Evolutionary conservation across 2,329 filamentous ascomycete genomes (phyloP).

Genomic region (Paraphaeosphaeria minitans): DNA sequence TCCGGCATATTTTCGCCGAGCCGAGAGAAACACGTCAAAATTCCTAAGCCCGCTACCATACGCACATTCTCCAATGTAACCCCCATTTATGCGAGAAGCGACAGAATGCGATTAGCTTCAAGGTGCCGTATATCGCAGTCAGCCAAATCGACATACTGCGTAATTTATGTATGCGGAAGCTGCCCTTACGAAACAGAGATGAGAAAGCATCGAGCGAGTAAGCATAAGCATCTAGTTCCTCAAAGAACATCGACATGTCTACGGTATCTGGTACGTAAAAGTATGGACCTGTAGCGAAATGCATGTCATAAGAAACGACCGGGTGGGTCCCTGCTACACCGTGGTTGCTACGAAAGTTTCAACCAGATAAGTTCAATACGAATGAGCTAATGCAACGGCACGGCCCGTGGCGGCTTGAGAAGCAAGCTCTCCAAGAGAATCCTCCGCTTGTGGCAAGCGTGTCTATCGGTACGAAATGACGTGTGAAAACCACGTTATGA

Average conservation of each 20-base stretch:
- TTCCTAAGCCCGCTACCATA: not conserved
- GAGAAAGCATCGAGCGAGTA: no score
- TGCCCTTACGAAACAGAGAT: no score
- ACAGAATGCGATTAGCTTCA: no score
- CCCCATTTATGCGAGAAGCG: no score
- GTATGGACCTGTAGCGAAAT: no score
- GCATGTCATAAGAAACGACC: not conserved
- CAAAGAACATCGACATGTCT: no score
- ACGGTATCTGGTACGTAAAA: no score
- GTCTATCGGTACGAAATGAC: slow-evolving; percentile 4
- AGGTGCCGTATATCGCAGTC: no score
- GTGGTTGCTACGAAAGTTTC: not conserved
- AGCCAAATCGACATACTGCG: no score
- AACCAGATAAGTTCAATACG: not conserved
- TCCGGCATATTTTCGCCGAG: not conserved
- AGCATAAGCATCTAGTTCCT: no score
- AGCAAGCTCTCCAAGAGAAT: not conserved
- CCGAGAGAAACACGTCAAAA: not conserved
- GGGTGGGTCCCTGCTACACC: not conserved
- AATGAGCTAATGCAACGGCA: slow-evolving; percentile 4
- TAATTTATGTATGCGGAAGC: no score
- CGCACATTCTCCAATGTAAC: not conserved
- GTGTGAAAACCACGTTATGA: not conserved
- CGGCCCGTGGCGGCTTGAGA: slow-evolving; percentile 2
- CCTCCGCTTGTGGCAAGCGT: not conserved